These are phyloP conservation scores for Neodidymelliopsis sp. DNA, from an alignment of 2,329 filamentous ascomycete species.

Conservation along the genomic window DNA sequence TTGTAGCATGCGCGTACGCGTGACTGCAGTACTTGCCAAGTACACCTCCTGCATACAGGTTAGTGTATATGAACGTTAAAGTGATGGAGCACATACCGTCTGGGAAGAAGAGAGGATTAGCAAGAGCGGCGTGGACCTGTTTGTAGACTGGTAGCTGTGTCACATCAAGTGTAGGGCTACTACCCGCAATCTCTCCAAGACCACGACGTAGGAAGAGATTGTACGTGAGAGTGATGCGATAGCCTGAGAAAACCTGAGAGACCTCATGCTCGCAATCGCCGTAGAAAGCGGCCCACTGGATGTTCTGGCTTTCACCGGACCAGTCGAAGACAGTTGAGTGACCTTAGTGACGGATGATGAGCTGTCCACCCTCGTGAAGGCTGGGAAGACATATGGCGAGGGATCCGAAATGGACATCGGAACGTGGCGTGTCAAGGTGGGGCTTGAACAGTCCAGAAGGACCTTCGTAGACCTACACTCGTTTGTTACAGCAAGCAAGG, in stretches of 20 bases:
- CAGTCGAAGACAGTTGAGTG: slow-evolving; percentile 53
- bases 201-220: slow-evolving; percentile 59
- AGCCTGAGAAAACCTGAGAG: slow-evolving; percentile 57
- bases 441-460: slow-evolving; percentile 60
- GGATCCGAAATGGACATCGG: slow-evolving; percentile 59
- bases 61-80: slow-evolving; percentile 1
- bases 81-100: too few species aligned
- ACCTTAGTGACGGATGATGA: slow-evolving; percentile 54
- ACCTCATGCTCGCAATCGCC: slow-evolving; percentile 63
- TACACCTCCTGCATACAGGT: slow-evolving; percentile 46
- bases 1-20: slow-evolving; percentile 55
- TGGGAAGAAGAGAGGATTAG: too few species aligned
- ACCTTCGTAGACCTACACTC: slow-evolving; percentile 58
- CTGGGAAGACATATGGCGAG: slow-evolving; percentile 61
- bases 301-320: slow-evolving; percentile 26
- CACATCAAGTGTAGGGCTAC: slow-evolving; percentile 36
- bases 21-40: slow-evolving; percentile 58
- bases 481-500: not conserved
- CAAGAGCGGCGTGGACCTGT: too few species aligned
- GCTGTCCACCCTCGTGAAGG: slow-evolving; percentile 52
- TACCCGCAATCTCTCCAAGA: slow-evolving; percentile 39
- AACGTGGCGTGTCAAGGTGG: slow-evolving; percentile 63
- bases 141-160: slow-evolving; percentile 51
- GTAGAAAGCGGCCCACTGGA: slow-evolving; percentile 62
- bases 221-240: slow-evolving; percentile 64